Base-by-base conservation (phyloP, 192 early-diverging fungal species). In the Physocladia obscura region DNA sequence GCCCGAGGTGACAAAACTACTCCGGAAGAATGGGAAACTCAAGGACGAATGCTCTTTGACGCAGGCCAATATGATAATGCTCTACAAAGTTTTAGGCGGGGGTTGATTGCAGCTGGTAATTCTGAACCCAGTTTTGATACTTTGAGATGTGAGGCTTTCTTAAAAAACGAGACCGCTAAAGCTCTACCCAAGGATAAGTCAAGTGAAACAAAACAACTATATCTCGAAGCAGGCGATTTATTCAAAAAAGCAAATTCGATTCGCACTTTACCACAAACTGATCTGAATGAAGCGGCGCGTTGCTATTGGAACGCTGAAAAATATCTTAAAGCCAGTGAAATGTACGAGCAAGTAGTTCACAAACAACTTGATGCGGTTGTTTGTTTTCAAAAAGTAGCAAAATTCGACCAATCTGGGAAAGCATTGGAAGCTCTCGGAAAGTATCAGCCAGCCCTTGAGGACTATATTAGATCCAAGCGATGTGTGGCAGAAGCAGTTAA, bases 31-130 rank as follows among this genome's bases (percentile, higher is more conserved):
- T 72, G 70, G 70, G 32, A 21, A 15, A 19, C 6, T 19, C 70
- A 72, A 72, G 70, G 67, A 3, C 38, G 30, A 27, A 60, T 15
- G n/a, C 64, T 72, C 4, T 71, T 72, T 51, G 64, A 69, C 2
- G 30, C 37, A 27, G 26, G 32, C 2, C 49, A 29, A 17, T 72
- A 72, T 38, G 57, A 49, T 13, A 29, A 57, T 30, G 70, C 70
- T 3, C 65, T 72, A 36, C 19, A 21, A 17, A 49, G 49, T 2
- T 72, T 71, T 30, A 19, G 30, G 27, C n/a, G 65, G 11, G 64
- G 30, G 5, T 36, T 72, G 55, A 19, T 19, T n/a, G 21, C 17
- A 8, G 21, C 13, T 8, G 63, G 63, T 21, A 65, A 65, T 17
- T 26, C 60, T 15, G 60, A 62, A 19, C 8, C n/a, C 6, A 65